These are phyloP conservation scores for Orbilia brochopaga DNA, from an alignment of 2,329 filamentous ascomycete genomes.

Conservation along the genomic window DNA sequence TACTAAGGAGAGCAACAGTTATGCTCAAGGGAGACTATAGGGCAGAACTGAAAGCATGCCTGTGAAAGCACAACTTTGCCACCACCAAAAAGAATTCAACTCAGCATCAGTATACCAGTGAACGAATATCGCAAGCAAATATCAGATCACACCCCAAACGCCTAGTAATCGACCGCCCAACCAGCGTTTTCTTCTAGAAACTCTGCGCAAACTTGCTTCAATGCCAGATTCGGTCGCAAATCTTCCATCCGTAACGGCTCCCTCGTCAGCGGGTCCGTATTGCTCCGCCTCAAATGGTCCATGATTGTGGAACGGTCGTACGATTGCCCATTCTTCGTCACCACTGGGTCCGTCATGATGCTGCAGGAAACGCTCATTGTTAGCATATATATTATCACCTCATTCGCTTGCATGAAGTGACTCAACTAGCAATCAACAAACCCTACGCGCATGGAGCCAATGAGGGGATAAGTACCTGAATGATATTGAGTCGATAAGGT, in stretches of 20 bases:
- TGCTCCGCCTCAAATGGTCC: conserved; percentile 78
- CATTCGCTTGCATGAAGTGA: too few relatives aligned
- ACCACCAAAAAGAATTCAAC: background rate
- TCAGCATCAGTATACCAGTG: background rate
- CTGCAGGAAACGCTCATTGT: conserved; percentile 51
- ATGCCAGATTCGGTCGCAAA: conserved; percentile 77
- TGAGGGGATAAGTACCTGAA: conserved; percentile 60
- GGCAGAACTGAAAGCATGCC: too few relatives aligned
- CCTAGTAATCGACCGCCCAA: conserved; percentile 88
- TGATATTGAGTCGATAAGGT: conserved; percentile 76
- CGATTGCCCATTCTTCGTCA: conserved; percentile 83
- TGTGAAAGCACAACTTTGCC: too few relatives aligned
- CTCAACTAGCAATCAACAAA: too few relatives aligned
- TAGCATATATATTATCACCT: background rate
- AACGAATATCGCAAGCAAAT: background rate
- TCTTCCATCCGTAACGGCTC: conserved; percentile 73
- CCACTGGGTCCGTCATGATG: conserved; percentile 72
- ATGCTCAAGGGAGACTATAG: too few relatives aligned
- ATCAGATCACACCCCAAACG: background rate
- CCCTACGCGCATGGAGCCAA: too few relatives aligned
- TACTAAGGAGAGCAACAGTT: too few relatives aligned
- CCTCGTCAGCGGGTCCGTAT: conserved; percentile 82
- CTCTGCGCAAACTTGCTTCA: conserved; percentile 82
- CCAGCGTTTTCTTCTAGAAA: conserved; percentile 80
- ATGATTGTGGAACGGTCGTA: conserved; percentile 87